Evolutionary conservation across 129 eudicot species (phyloP).

Genomic region (Flaveria brownii): DNA sequence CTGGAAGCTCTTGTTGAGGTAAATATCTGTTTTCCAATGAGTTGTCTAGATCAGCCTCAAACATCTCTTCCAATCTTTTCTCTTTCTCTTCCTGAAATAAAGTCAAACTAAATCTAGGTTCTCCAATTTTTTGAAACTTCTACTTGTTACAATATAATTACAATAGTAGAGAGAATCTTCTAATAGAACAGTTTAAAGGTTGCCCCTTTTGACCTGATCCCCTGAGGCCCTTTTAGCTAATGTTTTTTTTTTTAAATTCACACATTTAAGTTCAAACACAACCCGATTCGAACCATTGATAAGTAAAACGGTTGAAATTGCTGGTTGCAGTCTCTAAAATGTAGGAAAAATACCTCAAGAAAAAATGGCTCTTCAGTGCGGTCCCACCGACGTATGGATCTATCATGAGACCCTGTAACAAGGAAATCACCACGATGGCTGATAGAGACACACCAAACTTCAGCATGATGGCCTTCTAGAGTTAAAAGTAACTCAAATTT

Average conservation of each 20-base stretch:
- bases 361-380: slow-evolving; percentile 95
- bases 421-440: slow-evolving; percentile 97
- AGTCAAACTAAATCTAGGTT: background rate
- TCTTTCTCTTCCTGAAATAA: slow-evolving; percentile 90
- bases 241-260: background rate
- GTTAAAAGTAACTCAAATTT: slow-evolving; percentile 96
- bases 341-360: slow-evolving; percentile 59
- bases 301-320: background rate
- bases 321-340: background rate
- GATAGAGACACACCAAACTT: slow-evolving; percentile 81
- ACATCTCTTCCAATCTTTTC: slow-evolving; percentile 92
- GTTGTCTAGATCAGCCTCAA: slow-evolving; percentile 80
- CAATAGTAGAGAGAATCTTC: background rate
- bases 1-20: slow-evolving; percentile 87
- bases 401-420: slow-evolving; percentile 91
- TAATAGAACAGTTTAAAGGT: background rate
- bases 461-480: slow-evolving; percentile 95
- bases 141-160: background rate
- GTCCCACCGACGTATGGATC: slow-evolving; percentile 95
- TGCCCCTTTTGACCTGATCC: background rate
- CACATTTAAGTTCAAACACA: background rate
- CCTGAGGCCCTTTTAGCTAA: background rate
- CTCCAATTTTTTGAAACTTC: background rate
- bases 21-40: slow-evolving; percentile 62
- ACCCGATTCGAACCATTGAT: background rate